Evolutionary conservation across 371 early-diverging fungal genomes (phyloP).

Genomic region (Sporodiniella umbellata): DNA sequence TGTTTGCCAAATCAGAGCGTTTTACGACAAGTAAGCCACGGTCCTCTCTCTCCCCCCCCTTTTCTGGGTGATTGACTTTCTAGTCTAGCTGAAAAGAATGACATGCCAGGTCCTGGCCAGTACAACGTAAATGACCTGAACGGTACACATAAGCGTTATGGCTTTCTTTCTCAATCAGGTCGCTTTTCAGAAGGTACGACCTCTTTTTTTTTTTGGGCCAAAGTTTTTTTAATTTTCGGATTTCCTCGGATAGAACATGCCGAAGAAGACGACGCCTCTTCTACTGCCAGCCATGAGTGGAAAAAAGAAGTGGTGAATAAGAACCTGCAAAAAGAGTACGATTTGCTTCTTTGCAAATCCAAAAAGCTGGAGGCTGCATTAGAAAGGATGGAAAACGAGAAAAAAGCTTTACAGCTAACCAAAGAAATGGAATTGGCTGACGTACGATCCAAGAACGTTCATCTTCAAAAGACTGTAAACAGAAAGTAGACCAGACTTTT

Average conservation of each 20-base stretch:
- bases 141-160: constrained; percentile 25
- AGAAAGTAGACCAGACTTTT: too few relatives aligned
- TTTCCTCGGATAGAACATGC: not conserved
- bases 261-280: not conserved
- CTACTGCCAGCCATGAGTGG: too few relatives aligned
- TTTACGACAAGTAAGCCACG: constrained; percentile 29
- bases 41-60: not conserved
- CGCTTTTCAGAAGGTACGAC: constrained; percentile 20
- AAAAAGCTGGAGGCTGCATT: constrained; percentile 27
- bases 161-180: constrained; percentile 27
- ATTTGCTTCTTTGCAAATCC: constrained; percentile 26
- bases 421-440: constrained; percentile 39
- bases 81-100: constrained; percentile 29
- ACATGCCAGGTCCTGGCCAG: constrained; percentile 44
- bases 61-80: not conserved
- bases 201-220: not conserved
- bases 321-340: constrained; percentile 34
- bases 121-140: constrained; percentile 27
- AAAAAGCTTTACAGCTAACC: constrained; percentile 1
- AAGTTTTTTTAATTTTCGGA: not conserved
- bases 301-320: too few relatives aligned
- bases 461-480: constrained; percentile 34
- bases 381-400: constrained; percentile 22
- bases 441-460: constrained; percentile 26
- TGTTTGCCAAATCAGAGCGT: constrained; percentile 44